Evolutionary conservation across 2,329 filamentous ascomycete species (phyloP).

Genomic region (Aspergillus uvarum): DNA sequence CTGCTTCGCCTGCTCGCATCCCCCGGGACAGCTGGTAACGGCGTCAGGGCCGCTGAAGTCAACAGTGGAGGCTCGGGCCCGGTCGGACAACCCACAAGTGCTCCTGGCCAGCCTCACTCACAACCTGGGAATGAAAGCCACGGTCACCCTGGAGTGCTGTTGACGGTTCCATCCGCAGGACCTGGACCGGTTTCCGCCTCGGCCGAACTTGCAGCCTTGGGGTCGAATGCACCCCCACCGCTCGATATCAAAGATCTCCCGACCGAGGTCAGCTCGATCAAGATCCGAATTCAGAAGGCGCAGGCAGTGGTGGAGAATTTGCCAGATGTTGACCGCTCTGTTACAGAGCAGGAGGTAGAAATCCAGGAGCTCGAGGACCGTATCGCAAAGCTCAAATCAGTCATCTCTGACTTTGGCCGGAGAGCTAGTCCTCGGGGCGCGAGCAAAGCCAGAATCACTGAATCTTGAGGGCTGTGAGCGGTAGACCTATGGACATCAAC

Average conservation of each 20-base stretch:
- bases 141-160: conserved; percentile 25
- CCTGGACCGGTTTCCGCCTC: conserved; percentile 27
- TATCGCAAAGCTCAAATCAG: conserved; percentile 39
- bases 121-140: conserved; percentile 28
- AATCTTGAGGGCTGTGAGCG: neutral
- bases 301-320: conserved; percentile 50
- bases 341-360: conserved; percentile 47
- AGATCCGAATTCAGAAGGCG: conserved; percentile 80
- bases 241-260: conserved; percentile 74
- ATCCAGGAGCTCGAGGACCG: conserved; percentile 44
- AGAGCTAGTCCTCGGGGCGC: conserved; percentile 24
- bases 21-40: conserved; percentile 43
- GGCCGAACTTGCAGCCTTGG: conserved; percentile 26
- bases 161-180: conserved; percentile 30
- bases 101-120: conserved; percentile 18
- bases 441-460: conserved; percentile 6
- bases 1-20: conserved; percentile 68
- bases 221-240: conserved; percentile 40
- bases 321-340: conserved; percentile 46
- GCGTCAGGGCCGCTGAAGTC: conserved; percentile 21
- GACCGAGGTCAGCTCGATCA: conserved; percentile 73
- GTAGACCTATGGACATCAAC: neutral
- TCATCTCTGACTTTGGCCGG: conserved; percentile 43
- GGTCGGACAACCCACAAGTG: conserved; percentile 10
- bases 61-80: conserved; percentile 27